A percentile compares a stretch with the other conserved stretches of the same genome.
Conservation (phyloP, 768 basidiomycete species). For the Naganishia kalamii region DNA sequence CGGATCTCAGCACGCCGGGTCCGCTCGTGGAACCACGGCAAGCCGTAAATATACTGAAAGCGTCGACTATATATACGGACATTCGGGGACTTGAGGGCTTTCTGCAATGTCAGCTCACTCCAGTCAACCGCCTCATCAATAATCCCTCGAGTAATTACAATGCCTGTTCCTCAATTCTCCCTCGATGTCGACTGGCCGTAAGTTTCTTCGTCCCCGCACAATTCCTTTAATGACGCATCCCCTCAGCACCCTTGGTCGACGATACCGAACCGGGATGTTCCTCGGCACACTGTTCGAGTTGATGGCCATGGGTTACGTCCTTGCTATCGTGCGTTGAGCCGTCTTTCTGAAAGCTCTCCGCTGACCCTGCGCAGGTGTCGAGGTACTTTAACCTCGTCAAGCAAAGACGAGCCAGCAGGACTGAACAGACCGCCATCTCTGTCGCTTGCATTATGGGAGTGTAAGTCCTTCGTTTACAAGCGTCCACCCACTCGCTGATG, state of each 20-base stretch:
- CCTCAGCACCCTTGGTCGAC: neutral
- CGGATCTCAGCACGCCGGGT: too few species aligned
- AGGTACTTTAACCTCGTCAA: slow-evolving; percentile 1
- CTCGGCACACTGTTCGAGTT: neutral
- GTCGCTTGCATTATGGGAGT: neutral
- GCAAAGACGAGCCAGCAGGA: neutral
- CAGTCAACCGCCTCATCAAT: neutral
- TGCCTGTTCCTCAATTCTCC: neutral
- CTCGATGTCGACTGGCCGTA: neutral
- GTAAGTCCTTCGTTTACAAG: neutral
- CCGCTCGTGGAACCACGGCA: too few species aligned
- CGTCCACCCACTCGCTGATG: neutral
- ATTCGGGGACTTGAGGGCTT: too few species aligned
- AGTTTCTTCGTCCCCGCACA: neutral
- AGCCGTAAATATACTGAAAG: too few species aligned
- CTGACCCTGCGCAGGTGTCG: neutral
- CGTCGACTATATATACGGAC: too few species aligned
- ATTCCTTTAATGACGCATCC: neutral
- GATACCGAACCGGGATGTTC: slow-evolving; percentile 5
- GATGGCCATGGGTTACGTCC: neutral
- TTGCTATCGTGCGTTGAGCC: neutral
- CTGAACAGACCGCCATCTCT: neutral
- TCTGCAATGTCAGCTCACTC: too few species aligned
- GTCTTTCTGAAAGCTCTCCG: too few species aligned
- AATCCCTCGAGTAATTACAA: neutral